Evolutionary conservation across 495 filamentous ascomycete species (phyloP), one percentile per base, ranked within the genome.

Genomic region (Neurospora sp.): DNA sequence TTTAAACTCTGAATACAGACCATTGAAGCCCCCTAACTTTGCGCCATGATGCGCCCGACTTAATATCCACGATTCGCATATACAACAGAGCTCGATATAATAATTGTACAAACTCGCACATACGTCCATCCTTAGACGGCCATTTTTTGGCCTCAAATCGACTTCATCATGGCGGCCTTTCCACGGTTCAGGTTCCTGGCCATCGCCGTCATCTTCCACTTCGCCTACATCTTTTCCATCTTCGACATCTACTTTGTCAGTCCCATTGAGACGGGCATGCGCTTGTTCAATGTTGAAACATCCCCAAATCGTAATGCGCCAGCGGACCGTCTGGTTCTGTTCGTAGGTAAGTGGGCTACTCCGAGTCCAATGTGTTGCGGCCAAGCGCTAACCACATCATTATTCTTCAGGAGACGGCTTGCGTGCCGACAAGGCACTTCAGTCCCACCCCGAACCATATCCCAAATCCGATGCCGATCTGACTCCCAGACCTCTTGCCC

Each of bases 171-270:
- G 93, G 91, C 91, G 78, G 89, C 91, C 77, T 86, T 94, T 77
- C 89, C 90, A 78, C 94, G 94, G 78, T 89, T 91, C 76, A 92
- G 91, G 78, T 99, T 99, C 82, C 85, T 98, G 79, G 91, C 89
- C 80, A 90, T 97, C 78, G 96, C 96, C 77, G 86, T 98, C 78
- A 83, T 96, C 68, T 99, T 99, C 79, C 96, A 99, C 83, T 79
- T 98, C 37, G 89, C 97, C 73, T 99, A 99, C 83, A 91, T 96
- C 73, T 94, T 90, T 77, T 97, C 95, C 41, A 99, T 99, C 75
- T 99, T 99, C 81, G 96, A 98, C 80, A 97, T 98, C 74, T 99
- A 99, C 83, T 99, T 99, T 80, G 93, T 98, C 75, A 97, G 94
- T 78, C 96, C 96, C 20, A 96, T 99, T 76, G 96, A 98, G 44